A percentile compares a stretch with the other conserved stretches of the same genome.
Evolutionary conservation across 306 rosid genomes (phyloP).

Genomic region (Gillenia trifoliata): DNA sequence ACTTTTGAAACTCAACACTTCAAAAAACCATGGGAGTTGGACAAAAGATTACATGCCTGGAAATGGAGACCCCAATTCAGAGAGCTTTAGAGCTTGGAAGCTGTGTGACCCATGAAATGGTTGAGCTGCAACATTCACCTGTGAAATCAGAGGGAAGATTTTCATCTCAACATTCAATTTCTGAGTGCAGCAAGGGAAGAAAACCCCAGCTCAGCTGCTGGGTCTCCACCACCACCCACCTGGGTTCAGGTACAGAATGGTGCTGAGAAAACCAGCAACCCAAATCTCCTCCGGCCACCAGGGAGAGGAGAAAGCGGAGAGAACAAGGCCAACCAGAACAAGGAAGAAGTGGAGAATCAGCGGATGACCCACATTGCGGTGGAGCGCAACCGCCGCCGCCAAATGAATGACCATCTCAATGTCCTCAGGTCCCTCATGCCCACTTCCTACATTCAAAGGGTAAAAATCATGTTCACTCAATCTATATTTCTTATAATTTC

Average conservation of each 20-base stretch:
- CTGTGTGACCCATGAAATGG: conserved; percentile 56
- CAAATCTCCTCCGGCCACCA: conserved; percentile 22
- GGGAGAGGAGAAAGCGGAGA: conserved; percentile 71
- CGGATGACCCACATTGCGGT: conserved; percentile 96
- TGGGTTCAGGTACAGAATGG: conserved; percentile 15
- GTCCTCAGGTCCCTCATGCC: conserved; percentile 93
- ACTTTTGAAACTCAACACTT: conserved; percentile 58
- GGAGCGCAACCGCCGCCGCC: conserved; percentile 86
- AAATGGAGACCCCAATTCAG: conserved; percentile 42
- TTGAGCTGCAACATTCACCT: conserved; percentile 44
- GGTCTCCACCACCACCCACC: conserved; percentile 4
- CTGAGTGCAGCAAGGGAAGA: conserved; percentile 46
- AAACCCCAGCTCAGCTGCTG: conserved; percentile 10
- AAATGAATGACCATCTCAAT: conserved; percentile 92
- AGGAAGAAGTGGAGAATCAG: conserved; percentile 90
- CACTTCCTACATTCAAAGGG: conserved; percentile 73
- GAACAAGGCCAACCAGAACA: conserved; percentile 68
- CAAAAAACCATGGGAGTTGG: conserved; percentile 50
- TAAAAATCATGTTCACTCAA: conserved; percentile 5
- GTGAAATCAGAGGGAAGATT: conserved; percentile 56
- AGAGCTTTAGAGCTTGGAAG: conserved; percentile 48
- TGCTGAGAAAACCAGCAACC: conserved; percentile 22
- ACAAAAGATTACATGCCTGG: conserved; percentile 11
- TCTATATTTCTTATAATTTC: not conserved
- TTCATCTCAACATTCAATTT: conserved; percentile 31